Conservation (phyloP, 2,329 filamentous ascomycete species). For the Ophiostoma montium region DNA sequence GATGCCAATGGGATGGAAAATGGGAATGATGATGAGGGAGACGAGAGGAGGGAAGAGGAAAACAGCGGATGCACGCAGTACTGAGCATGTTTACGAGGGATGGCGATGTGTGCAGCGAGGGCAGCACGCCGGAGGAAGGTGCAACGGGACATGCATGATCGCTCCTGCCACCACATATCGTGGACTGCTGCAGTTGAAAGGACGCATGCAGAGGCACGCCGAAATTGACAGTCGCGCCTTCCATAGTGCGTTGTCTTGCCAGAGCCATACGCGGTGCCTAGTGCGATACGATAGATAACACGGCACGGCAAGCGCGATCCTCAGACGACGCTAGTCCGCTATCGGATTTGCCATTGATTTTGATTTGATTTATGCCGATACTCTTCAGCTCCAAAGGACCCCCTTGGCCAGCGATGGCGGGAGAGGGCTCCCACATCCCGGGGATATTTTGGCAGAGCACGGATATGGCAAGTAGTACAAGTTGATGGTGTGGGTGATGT, state of each 20-base stretch:
- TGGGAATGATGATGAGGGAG: neutral
- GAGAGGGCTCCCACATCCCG: no score
- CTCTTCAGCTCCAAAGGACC: neutral
- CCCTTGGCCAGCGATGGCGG: neutral
- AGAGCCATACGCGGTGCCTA: no score
- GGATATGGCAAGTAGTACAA: no score
- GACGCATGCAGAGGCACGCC: neutral
- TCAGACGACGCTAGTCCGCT: neutral
- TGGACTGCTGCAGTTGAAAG: no score
- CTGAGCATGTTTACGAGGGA: neutral
- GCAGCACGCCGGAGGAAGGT: neutral
- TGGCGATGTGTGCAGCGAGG: neutral
- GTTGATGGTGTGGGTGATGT: neutral
- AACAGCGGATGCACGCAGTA: neutral
- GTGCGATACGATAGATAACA: neutral
- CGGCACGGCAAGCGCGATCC: neutral
- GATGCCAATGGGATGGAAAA: neutral
- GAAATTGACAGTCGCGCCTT: conserved; percentile 1
- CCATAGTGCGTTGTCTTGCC: neutral
- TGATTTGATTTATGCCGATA: neutral
- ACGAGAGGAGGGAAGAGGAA: neutral
- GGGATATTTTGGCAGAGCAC: no score
- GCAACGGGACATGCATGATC: neutral
- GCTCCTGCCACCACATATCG: neutral
- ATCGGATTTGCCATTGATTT: neutral